These are phyloP conservation scores for Colletotrichum neosansevieriae DNA, from an alignment of 2,329 filamentous ascomycete species.

Conservation along the genomic window DNA sequence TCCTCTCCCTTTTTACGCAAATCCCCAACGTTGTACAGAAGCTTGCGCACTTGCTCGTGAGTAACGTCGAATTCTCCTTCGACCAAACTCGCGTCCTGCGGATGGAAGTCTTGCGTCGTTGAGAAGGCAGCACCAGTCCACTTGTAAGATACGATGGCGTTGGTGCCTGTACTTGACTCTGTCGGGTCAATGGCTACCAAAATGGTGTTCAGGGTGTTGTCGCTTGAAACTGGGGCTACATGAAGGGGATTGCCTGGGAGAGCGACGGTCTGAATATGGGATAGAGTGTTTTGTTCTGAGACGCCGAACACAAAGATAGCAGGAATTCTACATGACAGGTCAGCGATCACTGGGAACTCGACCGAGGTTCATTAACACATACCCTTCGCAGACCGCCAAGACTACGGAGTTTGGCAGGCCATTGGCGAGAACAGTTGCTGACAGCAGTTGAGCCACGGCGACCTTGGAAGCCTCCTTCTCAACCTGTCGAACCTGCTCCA, in stretches of 20 bases:
- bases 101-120: slow-evolving; percentile 27
- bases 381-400: slow-evolving; percentile 59
- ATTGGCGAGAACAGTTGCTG: slow-evolving; percentile 44
- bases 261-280: slow-evolving; percentile 61
- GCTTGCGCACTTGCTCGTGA: slow-evolving; percentile 53
- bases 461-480: slow-evolving; percentile 53
- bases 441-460: slow-evolving; percentile 60
- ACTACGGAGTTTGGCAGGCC: slow-evolving; percentile 43
- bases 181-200: slow-evolving; percentile 56
- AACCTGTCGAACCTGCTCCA: slow-evolving; percentile 51
- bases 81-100: slow-evolving; percentile 26
- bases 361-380: slow-evolving; percentile 46
- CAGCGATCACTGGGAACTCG: slow-evolving; percentile 34
- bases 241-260: slow-evolving; percentile 76
- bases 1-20: slow-evolving; percentile 58
- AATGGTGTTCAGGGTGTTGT: slow-evolving; percentile 46
- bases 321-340: slow-evolving; percentile 58
- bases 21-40: slow-evolving; percentile 61
- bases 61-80: slow-evolving; percentile 50
- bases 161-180: slow-evolving; percentile 41
- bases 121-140: slow-evolving; percentile 41
- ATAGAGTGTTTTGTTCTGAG: slow-evolving; percentile 59
- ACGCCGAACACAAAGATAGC: slow-evolving; percentile 77
- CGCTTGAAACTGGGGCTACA: slow-evolving; percentile 49
- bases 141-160: slow-evolving; percentile 43